A percentile compares a stretch with the other conserved stretches of the same genome.
phyloP scores from a whole-genome alignment of 352 stramenopile genomes.

The Phytophthora podocarpi region DNA sequence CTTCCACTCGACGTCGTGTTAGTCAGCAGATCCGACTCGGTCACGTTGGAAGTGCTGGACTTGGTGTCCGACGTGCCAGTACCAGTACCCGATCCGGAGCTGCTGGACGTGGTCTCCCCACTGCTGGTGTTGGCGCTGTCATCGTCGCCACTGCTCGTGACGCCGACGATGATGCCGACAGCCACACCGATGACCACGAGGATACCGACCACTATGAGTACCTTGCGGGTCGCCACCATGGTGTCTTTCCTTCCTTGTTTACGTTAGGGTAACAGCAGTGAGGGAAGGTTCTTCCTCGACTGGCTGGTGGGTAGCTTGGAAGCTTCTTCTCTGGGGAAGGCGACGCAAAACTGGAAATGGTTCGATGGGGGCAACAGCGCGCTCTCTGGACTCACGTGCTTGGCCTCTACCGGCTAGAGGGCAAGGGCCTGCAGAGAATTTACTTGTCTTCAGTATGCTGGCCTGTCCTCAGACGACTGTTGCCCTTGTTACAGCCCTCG shows the following conservation, averaged over 20 bases:
- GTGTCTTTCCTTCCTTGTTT: too few species aligned
- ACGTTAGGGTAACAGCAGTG: constrained; percentile 32
- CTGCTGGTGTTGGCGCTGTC: constrained; percentile 41
- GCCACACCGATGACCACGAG: constrained; percentile 70
- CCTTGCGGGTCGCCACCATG: constrained; percentile 54
- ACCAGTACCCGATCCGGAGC: constrained; percentile 9
- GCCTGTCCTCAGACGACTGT: constrained; percentile 34
- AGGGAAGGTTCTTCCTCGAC: constrained; percentile 11
- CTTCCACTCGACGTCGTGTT: constrained; percentile 36
- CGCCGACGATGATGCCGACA: constrained; percentile 69
- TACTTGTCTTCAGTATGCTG: constrained; percentile 24
- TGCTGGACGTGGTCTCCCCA: constrained; percentile 17
- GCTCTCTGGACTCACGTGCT: constrained; percentile 22
- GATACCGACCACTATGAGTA: constrained; percentile 70
- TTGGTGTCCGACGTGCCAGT: constrained; percentile 8
- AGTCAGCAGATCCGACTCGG: constrained; percentile 53
- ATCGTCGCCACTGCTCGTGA: constrained; percentile 44
- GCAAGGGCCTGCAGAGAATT: too few species aligned
- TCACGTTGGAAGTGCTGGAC: constrained; percentile 35
- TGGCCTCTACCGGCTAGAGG: constrained; percentile 8
- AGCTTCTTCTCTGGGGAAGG: constrained; percentile 7
- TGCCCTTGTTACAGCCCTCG: too few species aligned
- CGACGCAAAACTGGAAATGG: constrained; percentile 36
- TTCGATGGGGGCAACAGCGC: background rate
- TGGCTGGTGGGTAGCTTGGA: constrained; percentile 22